phyloP scores from a whole-genome alignment of 306 rosid genomes.

The Begonia fuchsioides region DNA sequence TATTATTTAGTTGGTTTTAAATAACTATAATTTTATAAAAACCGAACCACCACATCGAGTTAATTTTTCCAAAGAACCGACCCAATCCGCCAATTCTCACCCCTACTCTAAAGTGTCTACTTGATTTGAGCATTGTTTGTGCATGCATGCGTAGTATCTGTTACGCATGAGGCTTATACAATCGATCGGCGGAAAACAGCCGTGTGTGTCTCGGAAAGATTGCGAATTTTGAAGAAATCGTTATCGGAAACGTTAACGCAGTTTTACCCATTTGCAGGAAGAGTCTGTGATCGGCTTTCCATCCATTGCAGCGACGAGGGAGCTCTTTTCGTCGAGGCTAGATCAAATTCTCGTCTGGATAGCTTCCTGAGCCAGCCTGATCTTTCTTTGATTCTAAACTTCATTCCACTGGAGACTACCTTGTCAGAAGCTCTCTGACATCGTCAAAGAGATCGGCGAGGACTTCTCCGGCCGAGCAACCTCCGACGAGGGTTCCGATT shows the following conservation, averaged over 20 bases:
- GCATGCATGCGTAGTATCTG: too few species aligned
- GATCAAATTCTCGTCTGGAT: background rate
- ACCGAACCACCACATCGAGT: too few species aligned
- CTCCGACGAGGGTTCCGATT: background rate
- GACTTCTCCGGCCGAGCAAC: background rate
- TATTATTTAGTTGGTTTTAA: too few species aligned
- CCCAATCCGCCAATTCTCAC: too few species aligned
- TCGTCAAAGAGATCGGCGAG: too few species aligned
- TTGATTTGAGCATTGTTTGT: too few species aligned
- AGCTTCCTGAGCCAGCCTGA: constrained; percentile 3
- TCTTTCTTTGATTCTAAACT: background rate
- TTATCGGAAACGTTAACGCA: background rate
- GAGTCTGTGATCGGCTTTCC: background rate
- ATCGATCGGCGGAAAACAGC: background rate
- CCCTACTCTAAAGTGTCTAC: too few species aligned
- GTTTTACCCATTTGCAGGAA: constrained; percentile 1
- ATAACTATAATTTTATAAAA: too few species aligned
- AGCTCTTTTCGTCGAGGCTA: background rate
- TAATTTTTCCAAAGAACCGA: too few species aligned
- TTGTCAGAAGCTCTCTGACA: too few species aligned
- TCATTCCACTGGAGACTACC: constrained; percentile 6
- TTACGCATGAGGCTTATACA: too few species aligned
- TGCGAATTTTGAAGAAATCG: background rate
- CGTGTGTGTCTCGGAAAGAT: background rate
- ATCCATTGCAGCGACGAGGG: constrained; percentile 1